Percentiles rank a stretch among this genome's conserved stretches.
Evolutionary conservation across 345 rosid genomes (phyloP).

Genomic region (Eucalyptus cloeziana): DNA sequence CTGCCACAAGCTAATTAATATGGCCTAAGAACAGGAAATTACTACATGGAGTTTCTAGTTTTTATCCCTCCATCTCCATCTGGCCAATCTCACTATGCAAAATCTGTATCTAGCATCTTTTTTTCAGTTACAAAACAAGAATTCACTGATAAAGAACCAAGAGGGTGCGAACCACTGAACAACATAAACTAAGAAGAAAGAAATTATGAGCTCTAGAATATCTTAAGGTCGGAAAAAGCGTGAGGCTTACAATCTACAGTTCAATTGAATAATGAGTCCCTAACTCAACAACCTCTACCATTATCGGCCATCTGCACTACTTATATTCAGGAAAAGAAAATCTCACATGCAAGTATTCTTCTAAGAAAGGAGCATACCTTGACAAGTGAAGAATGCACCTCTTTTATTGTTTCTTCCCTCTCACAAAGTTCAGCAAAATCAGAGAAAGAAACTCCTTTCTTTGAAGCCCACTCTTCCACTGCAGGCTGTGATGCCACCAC

Average conservation of each 20-base stretch:
- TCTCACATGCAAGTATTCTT: neutral
- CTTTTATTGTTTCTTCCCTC: slow-evolving; percentile 51
- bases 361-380: slow-evolving; percentile 30
- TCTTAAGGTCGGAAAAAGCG: neutral
- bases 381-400: slow-evolving; percentile 68
- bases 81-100: neutral
- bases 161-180: neutral
- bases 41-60: neutral
- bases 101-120: neutral
- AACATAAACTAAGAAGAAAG: neutral
- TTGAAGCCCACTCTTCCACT: slow-evolving; percentile 75
- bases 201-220: neutral
- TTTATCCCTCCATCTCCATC: neutral
- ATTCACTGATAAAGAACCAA: neutral
- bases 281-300: neutral
- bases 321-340: neutral
- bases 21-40: neutral
- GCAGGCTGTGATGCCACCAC: slow-evolving; percentile 64
- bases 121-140: neutral
- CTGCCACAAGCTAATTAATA: neutral
- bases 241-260: neutral
- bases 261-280: neutral
- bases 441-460: slow-evolving; percentile 35
- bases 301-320: neutral
- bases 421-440: slow-evolving; percentile 52